Evolutionary conservation across 257 asterid species (phyloP).

Genomic region (Solanum corneliomulleri): DNA sequence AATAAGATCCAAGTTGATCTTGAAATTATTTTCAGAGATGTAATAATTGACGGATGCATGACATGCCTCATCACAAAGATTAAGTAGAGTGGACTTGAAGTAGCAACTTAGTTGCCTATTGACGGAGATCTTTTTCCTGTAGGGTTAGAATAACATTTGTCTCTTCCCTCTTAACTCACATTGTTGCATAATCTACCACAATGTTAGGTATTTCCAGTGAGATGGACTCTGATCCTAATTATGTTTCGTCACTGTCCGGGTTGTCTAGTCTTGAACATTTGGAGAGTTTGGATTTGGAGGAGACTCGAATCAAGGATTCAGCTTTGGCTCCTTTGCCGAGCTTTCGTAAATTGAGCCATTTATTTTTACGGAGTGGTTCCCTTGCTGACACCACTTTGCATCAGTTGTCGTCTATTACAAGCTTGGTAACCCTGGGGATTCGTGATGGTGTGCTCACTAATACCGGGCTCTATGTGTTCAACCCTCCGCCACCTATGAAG

Average conservation of each 20-base stretch:
- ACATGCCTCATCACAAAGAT: neutral
- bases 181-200: neutral
- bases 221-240: constrained; percentile 9
- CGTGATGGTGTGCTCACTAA: constrained; percentile 54
- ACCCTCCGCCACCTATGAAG: constrained; percentile 47
- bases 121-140: neutral
- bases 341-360: constrained; percentile 35
- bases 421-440: constrained; percentile 40
- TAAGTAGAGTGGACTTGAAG: neutral
- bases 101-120: neutral
- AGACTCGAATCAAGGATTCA: constrained; percentile 30
- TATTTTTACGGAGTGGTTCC: constrained; percentile 40
- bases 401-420: constrained; percentile 25
- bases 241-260: constrained; percentile 36
- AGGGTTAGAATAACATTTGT: neutral
- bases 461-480: constrained; percentile 40
- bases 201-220: constrained; percentile 36
- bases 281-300: constrained; percentile 68
- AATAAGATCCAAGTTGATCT: neutral
- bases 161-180: neutral
- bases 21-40: neutral
- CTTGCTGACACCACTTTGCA: constrained; percentile 54
- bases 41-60: neutral
- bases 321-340: constrained; percentile 46
- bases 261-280: constrained; percentile 39